Evolutionary conservation across 179 eudicot species (phyloP), one percentile per base, ranked within the genome.

Genomic region (Drosera spatulata): DNA sequence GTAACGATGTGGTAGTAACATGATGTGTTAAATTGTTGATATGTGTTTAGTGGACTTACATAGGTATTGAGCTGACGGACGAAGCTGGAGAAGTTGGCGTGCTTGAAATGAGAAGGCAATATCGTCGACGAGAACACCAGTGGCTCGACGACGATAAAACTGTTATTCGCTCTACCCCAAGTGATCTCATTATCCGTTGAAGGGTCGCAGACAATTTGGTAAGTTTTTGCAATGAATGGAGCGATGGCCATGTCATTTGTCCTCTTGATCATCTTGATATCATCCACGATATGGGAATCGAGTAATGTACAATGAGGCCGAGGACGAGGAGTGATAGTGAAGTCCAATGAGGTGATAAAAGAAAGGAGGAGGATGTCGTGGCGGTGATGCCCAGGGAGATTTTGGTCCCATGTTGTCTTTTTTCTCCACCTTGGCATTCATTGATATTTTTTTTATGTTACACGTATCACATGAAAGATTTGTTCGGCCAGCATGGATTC

Each of bases 61-160:
- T 88, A 88, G 13, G 96, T 83, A 39, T 86, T 88, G 77, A 88
- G 90, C 49, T 86, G 95, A 15, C 95, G 96, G 59, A 88, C 86
- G 60, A 88, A 88, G 69, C 96, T 89, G 4, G 96, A 89, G 82
- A 89, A 89, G 61, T 89, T 89, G 66, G 75, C 78, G 61, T 89
- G 97, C 75, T 87, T 89, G 78, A 89, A 89, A 70, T 58, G 79
- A 1, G 73, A 66, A 10, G 97, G 86, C 58, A 89, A 78, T 40
- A 87, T 58, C 41, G 56, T 22, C 45, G 70, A 82, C 0, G 97
- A 82, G 72, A 89, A 89, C 56, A 80, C 79, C 9, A 84, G 56
- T 7, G 95, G 91, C 2, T 89, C 88, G 7, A 76, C 45, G 8
- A 89, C 95, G 53, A 87, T 39, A 61, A 89, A 89, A 58, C 85